Evolutionary conservation across 2,329 filamentous ascomycete genomes (phyloP), one percentile per base, ranked within the genome.

Genomic region (Monosporascus cannonballus): DNA sequence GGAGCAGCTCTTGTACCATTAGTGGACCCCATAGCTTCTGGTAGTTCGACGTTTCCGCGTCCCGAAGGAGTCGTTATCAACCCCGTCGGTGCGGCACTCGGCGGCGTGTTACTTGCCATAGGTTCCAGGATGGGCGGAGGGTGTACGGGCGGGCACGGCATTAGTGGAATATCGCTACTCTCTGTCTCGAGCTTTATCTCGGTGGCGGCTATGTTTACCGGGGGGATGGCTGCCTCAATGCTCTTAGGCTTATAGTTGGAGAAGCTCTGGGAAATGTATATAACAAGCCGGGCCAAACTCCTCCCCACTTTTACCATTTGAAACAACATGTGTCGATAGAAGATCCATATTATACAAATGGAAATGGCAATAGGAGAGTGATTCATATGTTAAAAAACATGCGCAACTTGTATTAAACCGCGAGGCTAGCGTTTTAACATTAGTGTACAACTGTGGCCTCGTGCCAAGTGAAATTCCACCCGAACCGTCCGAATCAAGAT

Each of bases 141-240:
- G 0, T 89, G 85, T 57, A 86, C 85, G 0, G 85, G 81, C 5
- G 85, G 85, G 0, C 85, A 89, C 64, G 85, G 85, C 0, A 83
- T 89, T 56, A 86, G 80, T 54, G 85, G 85, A 0, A 76, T 87
- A 62, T 79, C 80, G n/a, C 70, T 84, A 54, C 70, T 87, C 49
- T 83, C 79, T 0, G 68, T 79, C 4, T 79, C 83, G 9, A 87
- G 85, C 61, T 73, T 86, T 51, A 65, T 87, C 14, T 84, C 81
- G 0, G 81, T 86, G 24, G 76, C 67, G 3, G 70, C 76, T 5
- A 77, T 83, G 59, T 86, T 87, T 70, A 75, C 64, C 1, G 74
- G 74, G 0, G 84, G 81, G 2, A 70, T 76, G 36, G 61, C 52
- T 14, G 47, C 56, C 3, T 61, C 59, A 15, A 51, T 52, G 15